phyloP scores from a whole-genome alignment of 208 protist genomes.

The Trypanosoma scelopori region DNA sequence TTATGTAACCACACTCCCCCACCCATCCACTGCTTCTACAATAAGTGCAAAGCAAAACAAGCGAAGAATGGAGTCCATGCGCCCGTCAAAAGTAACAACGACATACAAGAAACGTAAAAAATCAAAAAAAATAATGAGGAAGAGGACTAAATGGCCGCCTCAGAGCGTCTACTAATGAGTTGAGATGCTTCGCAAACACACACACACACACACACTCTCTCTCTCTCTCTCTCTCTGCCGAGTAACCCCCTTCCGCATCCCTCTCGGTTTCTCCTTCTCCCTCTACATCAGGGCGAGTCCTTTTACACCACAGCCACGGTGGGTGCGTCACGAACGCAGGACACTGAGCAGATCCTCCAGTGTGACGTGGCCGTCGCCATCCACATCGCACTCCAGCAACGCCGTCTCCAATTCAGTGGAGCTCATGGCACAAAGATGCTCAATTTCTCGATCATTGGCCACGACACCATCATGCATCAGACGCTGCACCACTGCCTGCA shows the following conservation, averaged over 20 bases:
- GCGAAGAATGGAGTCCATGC: neutral
- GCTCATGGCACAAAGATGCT: conserved; percentile 53
- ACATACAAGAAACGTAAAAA: conserved; percentile 25
- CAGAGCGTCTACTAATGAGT: too few species aligned
- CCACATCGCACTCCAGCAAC: conserved; percentile 60
- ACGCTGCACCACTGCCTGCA: conserved; percentile 35
- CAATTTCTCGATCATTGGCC: conserved; percentile 41
- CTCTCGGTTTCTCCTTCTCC: neutral
- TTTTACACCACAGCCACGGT: neutral
- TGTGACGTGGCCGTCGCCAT: conserved; percentile 67
- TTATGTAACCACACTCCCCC: neutral
- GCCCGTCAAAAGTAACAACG: neutral
- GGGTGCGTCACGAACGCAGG: conserved; percentile 35
- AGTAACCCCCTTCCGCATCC: too few species aligned
- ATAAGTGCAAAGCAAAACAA: neutral
- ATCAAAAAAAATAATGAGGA: too few species aligned
- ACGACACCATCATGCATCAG: conserved; percentile 40
- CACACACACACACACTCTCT: too few species aligned
- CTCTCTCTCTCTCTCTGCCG: too few species aligned
- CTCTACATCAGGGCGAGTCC: neutral
- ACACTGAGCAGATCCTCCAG: conserved; percentile 45
- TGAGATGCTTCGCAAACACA: too few species aligned
- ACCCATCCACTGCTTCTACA: conserved; percentile 1
- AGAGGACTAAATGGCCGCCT: neutral
- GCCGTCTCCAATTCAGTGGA: conserved; percentile 43